Percentiles rank a stretch among this genome's conserved stretches.
phyloP scores from a whole-genome alignment of 768 basidiomycete genomes.

The Strobilomyces dryophilus region DNA sequence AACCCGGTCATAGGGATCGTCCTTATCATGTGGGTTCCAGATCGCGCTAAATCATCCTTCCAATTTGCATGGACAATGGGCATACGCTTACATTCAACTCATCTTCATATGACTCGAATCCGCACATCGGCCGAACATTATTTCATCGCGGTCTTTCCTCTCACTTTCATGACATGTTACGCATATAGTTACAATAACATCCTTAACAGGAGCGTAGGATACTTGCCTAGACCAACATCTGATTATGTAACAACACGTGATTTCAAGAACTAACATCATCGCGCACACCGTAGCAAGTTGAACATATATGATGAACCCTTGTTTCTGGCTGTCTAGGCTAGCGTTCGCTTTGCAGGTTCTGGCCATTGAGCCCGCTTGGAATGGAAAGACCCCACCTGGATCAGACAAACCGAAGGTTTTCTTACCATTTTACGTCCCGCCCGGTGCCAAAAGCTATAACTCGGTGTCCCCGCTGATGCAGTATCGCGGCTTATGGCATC shows the following conservation, averaged over 20 bases:
- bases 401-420: conserved; percentile 46
- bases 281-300: no score
- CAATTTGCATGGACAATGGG: conserved; percentile 27
- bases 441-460: conserved; percentile 66
- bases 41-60: conserved; percentile 19
- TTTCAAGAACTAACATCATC: not conserved
- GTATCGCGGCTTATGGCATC: conserved; percentile 58
- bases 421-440: conserved; percentile 70
- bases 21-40: conserved; percentile 12
- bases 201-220: conserved; percentile 17
- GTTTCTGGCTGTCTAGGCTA: conserved; percentile 2
- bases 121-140: conserved; percentile 24
- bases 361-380: conserved; percentile 56
- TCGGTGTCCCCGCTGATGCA: conserved; percentile 64
- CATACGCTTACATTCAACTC: conserved; percentile 27
- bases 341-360: conserved; percentile 4
- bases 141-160: conserved; percentile 20
- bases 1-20: conserved; percentile 41
- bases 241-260: conserved; percentile 30
- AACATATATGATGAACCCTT: conserved; percentile 14
- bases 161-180: conserved; percentile 29
- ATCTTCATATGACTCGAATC: conserved; percentile 23
- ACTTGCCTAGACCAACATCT: conserved; percentile 5
- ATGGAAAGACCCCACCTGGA: conserved; percentile 52
- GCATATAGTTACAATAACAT: conserved; percentile 33